phyloP scores from a whole-genome alignment of 257 asterid genomes.

The Verbascum thapsus region DNA sequence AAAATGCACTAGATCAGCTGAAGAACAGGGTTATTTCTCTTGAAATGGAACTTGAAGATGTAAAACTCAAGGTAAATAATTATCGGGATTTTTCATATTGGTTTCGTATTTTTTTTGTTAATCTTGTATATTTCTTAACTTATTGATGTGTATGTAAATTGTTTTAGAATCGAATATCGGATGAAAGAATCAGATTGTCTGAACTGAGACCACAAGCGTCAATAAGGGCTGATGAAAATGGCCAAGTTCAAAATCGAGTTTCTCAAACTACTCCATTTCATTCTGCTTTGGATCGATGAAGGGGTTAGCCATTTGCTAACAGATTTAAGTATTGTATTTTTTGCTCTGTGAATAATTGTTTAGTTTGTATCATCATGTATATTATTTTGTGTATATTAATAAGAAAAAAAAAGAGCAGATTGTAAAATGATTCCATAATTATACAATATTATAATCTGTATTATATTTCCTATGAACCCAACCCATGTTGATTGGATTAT shows the following conservation, averaged over 20 bases:
- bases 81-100: not conserved
- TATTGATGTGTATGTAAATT: constrained; percentile 24
- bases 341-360: constrained; percentile 5
- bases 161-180: constrained; percentile 67
- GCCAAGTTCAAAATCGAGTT: constrained; percentile 32
- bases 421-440: too few relatives aligned
- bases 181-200: constrained; percentile 64
- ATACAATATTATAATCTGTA: too few relatives aligned
- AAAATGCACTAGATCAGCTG: constrained; percentile 80
- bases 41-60: constrained; percentile 78
- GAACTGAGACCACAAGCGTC: constrained; percentile 71
- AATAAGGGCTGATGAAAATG: constrained; percentile 45
- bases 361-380: too few relatives aligned
- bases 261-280: constrained; percentile 46
- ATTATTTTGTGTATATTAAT: too few relatives aligned
- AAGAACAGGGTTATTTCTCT: constrained; percentile 50
- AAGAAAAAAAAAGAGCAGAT: too few relatives aligned
- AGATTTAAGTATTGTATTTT: too few relatives aligned
- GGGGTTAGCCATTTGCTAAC: constrained; percentile 23
- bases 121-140: not conserved
- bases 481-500: too few relatives aligned
- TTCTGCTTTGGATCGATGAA: constrained; percentile 70
- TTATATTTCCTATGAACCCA: too few relatives aligned
- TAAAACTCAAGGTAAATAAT: constrained; percentile 69
- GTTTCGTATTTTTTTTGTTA: not conserved